phyloP scores from a whole-genome alignment of 129 eudicot species.

The Tanacetum coccineum region DNA sequence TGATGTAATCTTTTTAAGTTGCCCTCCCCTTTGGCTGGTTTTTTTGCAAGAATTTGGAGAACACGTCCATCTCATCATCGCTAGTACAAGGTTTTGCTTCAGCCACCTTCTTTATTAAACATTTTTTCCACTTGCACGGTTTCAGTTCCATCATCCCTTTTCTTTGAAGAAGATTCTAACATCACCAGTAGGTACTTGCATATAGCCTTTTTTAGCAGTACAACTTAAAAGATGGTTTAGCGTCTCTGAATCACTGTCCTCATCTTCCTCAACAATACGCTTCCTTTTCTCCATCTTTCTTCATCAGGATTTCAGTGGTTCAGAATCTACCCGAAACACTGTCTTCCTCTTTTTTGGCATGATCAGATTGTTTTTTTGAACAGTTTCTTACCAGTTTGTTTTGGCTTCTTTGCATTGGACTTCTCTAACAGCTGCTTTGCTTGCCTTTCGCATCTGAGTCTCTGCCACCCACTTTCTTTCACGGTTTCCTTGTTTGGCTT shows the following conservation, averaged over 20 bases:
- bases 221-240: conserved; percentile 31
- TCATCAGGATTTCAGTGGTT: conserved; percentile 33
- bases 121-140: too few species aligned
- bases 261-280: conserved; percentile 27
- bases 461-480: conserved; percentile 1
- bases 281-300: conserved; percentile 39
- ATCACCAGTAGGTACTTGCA: too few species aligned
- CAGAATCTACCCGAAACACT: conserved; percentile 48
- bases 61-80: too few species aligned
- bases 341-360: conserved; percentile 37
- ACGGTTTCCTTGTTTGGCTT: neutral
- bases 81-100: too few species aligned
- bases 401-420: conserved; percentile 40
- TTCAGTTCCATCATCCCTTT: too few species aligned
- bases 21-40: too few species aligned
- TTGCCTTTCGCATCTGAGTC: conserved; percentile 30
- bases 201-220: conserved; percentile 40
- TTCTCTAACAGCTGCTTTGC: conserved; percentile 36
- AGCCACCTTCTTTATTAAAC: too few species aligned
- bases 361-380: conserved; percentile 29
- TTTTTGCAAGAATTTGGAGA: too few species aligned
- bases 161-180: too few species aligned
- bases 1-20: too few species aligned
- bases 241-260: conserved; percentile 47
- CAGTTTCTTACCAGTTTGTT: conserved; percentile 43